Base-by-base conservation (phyloP, 2,329 filamentous ascomycete species). In the Graphium sp. region DNA sequence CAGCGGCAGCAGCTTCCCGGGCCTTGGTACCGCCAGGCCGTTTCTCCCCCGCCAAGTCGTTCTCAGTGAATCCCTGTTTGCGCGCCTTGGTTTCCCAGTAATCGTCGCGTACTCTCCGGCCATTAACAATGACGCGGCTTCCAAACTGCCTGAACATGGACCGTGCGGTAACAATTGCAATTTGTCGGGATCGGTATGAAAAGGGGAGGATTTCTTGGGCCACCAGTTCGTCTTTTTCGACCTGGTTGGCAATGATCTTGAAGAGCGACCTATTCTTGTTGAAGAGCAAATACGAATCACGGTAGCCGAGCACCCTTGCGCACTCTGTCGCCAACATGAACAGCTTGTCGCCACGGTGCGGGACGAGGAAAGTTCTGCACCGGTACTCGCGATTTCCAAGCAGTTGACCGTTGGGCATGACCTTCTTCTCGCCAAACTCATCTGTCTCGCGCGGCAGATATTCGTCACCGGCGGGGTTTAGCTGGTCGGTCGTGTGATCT, bases 81-180 rank as follows among this genome's bases (percentile, higher is more conserved):
- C 80, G 69, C 6, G 89, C 89, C 54, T 95, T 95, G 45, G 77
- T 81, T 52, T 95, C 89, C 89, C 89, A 98, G 53, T 98, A 98
- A 49, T 98, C 89, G 53, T 98, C 89, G 28, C 89, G 76, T 23
- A 98, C 89, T 33, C 89, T 67, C 36, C 87, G 70, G 19, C 89
- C 89, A 43, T 85, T 81, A 20, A 80, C 73, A 37, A 98, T 89
- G 29, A 98, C 78, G 37, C 89, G 71, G 50, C 85, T 94, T 27
- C 89, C 89, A 50, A 98, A 98, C 50, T 98, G 89, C 24, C 89
- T 75, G 53, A 95, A 98, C 89, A 98, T 98, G 41, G 87, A 95
- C 38, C 83, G 74, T 18, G 89, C 89, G 1, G 89, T 95, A 24
- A 98, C 89, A 36, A 98, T 94, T 29, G 89, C 89, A 41, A 98